phyloP scores from a whole-genome alignment of 257 asterid genomes.

The Echites panduratus region DNA sequence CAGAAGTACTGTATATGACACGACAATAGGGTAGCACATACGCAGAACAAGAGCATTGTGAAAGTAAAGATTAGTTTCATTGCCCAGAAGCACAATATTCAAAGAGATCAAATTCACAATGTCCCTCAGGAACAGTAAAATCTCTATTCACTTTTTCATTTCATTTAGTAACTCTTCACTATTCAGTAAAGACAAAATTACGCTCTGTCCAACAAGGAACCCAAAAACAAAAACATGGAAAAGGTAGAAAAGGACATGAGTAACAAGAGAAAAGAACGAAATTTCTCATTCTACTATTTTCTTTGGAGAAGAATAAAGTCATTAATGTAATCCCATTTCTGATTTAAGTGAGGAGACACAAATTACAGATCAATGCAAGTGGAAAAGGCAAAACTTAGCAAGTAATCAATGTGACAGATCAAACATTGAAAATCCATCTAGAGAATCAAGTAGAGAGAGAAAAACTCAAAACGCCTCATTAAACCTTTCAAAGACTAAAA shows the following conservation, averaged over 20 bases:
- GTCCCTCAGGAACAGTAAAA: slow-evolving; percentile 32
- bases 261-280: slow-evolving; percentile 25
- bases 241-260: slow-evolving; percentile 33
- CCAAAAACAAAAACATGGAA: slow-evolving; percentile 20
- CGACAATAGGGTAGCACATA: slow-evolving; percentile 31
- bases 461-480: not conserved
- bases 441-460: not conserved
- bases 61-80: slow-evolving; percentile 30
- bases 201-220: slow-evolving; percentile 34
- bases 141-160: slow-evolving; percentile 21
- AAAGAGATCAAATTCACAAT: slow-evolving; percentile 21
- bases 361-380: not conserved
- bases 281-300: not conserved
- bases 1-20: slow-evolving; percentile 20
- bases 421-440: not conserved
- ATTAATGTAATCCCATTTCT: not conserved
- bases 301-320: not conserved
- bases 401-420: not conserved
- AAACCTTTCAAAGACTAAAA: slow-evolving; percentile 9
- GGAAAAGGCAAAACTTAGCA: not conserved
- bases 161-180: slow-evolving; percentile 15
- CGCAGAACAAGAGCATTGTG: slow-evolving; percentile 26
- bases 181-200: slow-evolving; percentile 25
- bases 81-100: slow-evolving; percentile 29
- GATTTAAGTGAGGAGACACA: not conserved